Evolutionary conservation across 441 rosid genomes (phyloP).

Genomic region (Biscutella auriculata): DNA sequence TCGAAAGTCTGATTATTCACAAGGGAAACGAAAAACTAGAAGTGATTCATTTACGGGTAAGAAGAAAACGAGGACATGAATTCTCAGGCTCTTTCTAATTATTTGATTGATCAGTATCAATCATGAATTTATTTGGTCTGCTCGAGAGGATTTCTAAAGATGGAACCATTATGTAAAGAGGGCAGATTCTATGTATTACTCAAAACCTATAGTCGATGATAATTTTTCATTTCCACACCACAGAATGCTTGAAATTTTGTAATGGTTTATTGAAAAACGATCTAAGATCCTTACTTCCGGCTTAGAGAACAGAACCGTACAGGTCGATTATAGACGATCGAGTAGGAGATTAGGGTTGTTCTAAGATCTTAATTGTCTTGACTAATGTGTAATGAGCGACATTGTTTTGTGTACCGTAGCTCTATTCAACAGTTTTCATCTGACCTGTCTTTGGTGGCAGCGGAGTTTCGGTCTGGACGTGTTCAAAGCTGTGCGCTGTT

Average conservation of each 20-base stretch:
- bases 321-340: neutral
- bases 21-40: neutral
- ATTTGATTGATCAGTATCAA: neutral
- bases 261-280: neutral
- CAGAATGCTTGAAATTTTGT: neutral
- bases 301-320: neutral
- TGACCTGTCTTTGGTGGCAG: constrained; percentile 27
- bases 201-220: neutral
- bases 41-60: neutral
- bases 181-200: neutral
- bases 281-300: neutral
- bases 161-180: neutral
- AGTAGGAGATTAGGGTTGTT: neutral
- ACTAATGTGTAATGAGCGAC: neutral
- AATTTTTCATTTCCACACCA: neutral
- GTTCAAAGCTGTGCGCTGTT: constrained; percentile 66
- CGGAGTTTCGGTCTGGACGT: constrained; percentile 48
- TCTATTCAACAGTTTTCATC: neutral
- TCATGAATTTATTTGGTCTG: neutral
- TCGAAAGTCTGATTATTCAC: neutral
- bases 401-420: neutral
- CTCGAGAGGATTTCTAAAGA: neutral
- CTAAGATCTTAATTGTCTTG: neutral
- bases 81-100: neutral
- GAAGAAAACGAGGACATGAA: neutral